phyloP scores from a whole-genome alignment of 2,329 filamentous ascomycete species.

The Xylaria sp. region DNA sequence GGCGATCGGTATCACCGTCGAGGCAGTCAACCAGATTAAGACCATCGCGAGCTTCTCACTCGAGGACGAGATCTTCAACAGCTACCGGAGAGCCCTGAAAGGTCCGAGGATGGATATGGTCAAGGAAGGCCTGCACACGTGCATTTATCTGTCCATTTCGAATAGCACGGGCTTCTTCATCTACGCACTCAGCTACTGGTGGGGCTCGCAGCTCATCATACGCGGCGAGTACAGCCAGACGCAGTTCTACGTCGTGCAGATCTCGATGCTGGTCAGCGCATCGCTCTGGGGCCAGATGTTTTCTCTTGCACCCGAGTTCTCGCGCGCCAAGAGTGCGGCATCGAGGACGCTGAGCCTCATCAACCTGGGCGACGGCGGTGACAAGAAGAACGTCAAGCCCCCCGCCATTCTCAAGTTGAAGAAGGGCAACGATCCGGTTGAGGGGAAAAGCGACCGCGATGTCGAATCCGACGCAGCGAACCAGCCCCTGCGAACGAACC shows the following conservation, averaged over 20 bases:
- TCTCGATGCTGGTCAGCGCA: conserved; percentile 63
- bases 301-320: conserved; percentile 65
- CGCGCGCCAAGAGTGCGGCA: conserved; percentile 57
- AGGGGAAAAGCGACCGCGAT: conserved; percentile 33
- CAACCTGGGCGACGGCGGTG: conserved; percentile 26
- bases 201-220: conserved; percentile 64
- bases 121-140: conserved; percentile 39
- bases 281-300: conserved; percentile 67
- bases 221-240: conserved; percentile 57
- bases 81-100: conserved; percentile 44
- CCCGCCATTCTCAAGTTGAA: conserved; percentile 5
- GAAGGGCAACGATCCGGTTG: not conserved
- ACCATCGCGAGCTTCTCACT: conserved; percentile 44
- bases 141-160: conserved; percentile 51
- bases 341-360: conserved; percentile 46
- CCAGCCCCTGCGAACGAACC: conserved; percentile 10
- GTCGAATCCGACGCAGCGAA: conserved; percentile 43
- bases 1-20: conserved; percentile 53
- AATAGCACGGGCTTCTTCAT: conserved; percentile 58
- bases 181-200: conserved; percentile 69
- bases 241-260: conserved; percentile 65
- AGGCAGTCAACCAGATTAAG: conserved; percentile 53
- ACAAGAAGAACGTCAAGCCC: conserved; percentile 35
- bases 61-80: conserved; percentile 38
- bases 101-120: conserved; percentile 47